Base-by-base conservation (phyloP, 2,329 filamentous ascomycete species). In the Apiospora sp. region DNA sequence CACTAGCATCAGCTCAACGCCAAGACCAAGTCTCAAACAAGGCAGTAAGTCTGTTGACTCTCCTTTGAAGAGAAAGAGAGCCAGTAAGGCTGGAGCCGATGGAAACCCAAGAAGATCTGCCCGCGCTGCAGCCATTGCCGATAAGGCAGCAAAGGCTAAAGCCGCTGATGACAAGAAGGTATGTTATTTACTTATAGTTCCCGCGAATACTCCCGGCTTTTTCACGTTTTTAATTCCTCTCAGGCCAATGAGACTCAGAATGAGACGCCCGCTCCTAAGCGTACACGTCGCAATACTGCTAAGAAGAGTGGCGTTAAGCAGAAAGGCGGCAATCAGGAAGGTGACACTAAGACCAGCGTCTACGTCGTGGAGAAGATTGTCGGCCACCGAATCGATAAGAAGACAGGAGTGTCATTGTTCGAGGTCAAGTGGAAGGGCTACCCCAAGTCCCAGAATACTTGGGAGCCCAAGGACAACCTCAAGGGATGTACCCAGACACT, bases 371-470 rank as follows among this genome's bases (percentile, higher is more conserved):
- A 90, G 75, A 75, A 78, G 3, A 86, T 89, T 44, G 69, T 88
- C 14, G 82, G 83, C 24, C 82, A 81, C 0, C 79, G 76, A 5
- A 79, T 86, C 49, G 82, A 86, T 54, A 80, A 73, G 77, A 82
- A 73, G 80, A 83, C 74, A 78, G 73, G 76, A 10, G 70, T 13
- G 0, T 64, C 46, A 1, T 71, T 84, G 76, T 90, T 87, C 77
- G 74, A 81, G 4, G 83, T 91, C 71, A 88, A 90, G 78, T 90
- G 88, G 89, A 84, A 85, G 75, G 86, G 85, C 0, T 90, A 83
- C 71, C 69, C 81, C 0, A 74, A 75, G 0, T 78, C 81, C 24
- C 77, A 86, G 0, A 88, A 86, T 72, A 89, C 87, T 0, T 90
- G 88, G 89, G 88, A 89, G 80, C 86, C 86, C 1, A 84, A 81